Evolutionary conservation across 306 rosid genomes (phyloP).

Genomic region (apple (Malus domestica)): ASM211411v1 NC_041791.1:2816001-2816500

Average conservation of each 20-base stretch:
- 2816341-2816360: not conserved
- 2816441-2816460: not conserved
- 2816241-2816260: conserved; percentile 61
- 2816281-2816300: conserved; percentile 68
- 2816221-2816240: not conserved
- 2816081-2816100: conserved; percentile 96
- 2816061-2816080: conserved; percentile 91
- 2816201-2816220: not conserved
- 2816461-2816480: not conserved
- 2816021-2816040: not conserved
- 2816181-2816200: not conserved
- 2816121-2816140: conserved; percentile 64
- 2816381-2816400: conserved; percentile 1
- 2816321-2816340: conserved; percentile 35
- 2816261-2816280: conserved; percentile 54
- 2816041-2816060: conserved; percentile 24
- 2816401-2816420: not conserved
- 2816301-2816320: conserved; percentile 60
- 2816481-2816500: conserved; percentile 50
- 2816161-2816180: conserved; percentile 8
- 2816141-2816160: conserved; percentile 63
- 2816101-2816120: conserved; percentile 87
- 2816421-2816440: not conserved
- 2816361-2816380: not conserved
- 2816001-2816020: conserved; percentile 5